Base-by-base conservation (phyloP, 192 early-diverging fungal genomes). In the Pilobolus umbonatus region DNA sequence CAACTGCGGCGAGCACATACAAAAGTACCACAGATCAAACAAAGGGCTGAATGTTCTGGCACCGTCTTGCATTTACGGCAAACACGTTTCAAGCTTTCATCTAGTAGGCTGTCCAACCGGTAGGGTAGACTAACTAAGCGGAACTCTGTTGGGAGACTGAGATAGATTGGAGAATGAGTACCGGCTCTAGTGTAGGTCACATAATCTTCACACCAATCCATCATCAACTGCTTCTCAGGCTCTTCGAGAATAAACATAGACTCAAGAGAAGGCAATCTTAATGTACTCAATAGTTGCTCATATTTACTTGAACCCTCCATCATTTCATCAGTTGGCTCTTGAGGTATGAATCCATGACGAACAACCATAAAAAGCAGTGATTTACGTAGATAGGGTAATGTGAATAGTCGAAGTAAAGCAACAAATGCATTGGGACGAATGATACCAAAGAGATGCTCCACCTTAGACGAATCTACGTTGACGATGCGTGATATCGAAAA, bases 1-100 rank as follows among this genome's bases (percentile, higher is more conserved):
- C 97, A 99, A 57, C 88, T 93, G 54, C 85, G 88, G 72, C 94
- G 93, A 25, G 80, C 78, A 67, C 97, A 99, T 4, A 99, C 90
- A 73, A 97, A 89, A 0, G 79, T 80, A 5, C 97, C 97, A 72
- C 97, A 99, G 22, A 96, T 64, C 30, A 99, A 74, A 60, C 97
- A 99, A 14, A 99, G 71, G 0, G 94, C 94, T 0, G 94, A 94
- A 52, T 98, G 89, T 39, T 80, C 71, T 0, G 96, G 96, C 15
- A 91, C 78, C 19, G 77, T 85, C 45, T 84, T 82, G 74, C 97
- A 99, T 36, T 86, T 88, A 36, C 78, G 69, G 73, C 96, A 98
- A 31, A 81, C 75, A 26, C 77, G 79, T 49, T 79, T 79, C 62
- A 88, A 75, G 21, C 85, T 87, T 68, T 84, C 83, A 59, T 96